Percentiles rank a stretch among this genome's conserved stretches.
Conservation (phyloP, 2,329 filamentous ascomycete species). For the Plenodomus lindquistii region DNA sequence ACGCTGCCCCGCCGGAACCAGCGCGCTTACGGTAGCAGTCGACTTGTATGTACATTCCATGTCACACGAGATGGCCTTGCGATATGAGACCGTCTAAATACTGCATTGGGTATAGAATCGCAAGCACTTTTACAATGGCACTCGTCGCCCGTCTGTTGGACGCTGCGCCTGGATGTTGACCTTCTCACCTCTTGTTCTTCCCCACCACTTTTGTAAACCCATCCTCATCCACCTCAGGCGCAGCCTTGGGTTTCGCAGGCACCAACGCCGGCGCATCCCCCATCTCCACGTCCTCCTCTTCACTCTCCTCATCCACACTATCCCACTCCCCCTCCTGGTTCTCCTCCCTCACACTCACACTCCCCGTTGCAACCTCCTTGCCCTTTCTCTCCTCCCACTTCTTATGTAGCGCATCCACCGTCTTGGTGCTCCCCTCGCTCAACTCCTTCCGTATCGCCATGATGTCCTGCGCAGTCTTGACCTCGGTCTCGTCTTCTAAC, state of each 20-base stretch:
- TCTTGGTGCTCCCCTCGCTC: slow-evolving; percentile 66
- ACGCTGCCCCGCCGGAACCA: slow-evolving; percentile 14
- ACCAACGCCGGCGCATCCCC: slow-evolving; percentile 42
- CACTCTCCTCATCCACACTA: slow-evolving; percentile 57
- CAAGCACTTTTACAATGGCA: not conserved
- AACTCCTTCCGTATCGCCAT: slow-evolving; percentile 68
- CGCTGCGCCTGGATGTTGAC: too few relatives aligned
- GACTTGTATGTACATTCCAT: not conserved
- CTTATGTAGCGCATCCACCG: slow-evolving; percentile 65
- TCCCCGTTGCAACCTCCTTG: slow-evolving; percentile 55
- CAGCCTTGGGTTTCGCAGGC: slow-evolving; percentile 37
- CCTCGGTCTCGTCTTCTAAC: slow-evolving; percentile 85
- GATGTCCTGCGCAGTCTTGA: slow-evolving; percentile 73
- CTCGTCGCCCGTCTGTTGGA: too few relatives aligned
- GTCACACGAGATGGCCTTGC: not conserved
- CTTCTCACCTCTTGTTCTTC: slow-evolving; percentile 42
- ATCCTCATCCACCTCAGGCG: slow-evolving; percentile 48
- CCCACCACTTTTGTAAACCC: slow-evolving; percentile 49
- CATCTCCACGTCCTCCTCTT: slow-evolving; percentile 49
- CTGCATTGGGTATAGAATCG: slow-evolving; percentile 12
- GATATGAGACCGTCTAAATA: too few relatives aligned
- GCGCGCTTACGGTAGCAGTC: slow-evolving; percentile 2
- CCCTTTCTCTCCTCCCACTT: slow-evolving; percentile 66
- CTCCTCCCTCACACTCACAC: slow-evolving; percentile 58
- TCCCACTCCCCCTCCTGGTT: slow-evolving; percentile 53